These are phyloP conservation scores for Candida piceae DNA, from an alignment of 805 yeast genomes.

Conservation along the genomic window DNA sequence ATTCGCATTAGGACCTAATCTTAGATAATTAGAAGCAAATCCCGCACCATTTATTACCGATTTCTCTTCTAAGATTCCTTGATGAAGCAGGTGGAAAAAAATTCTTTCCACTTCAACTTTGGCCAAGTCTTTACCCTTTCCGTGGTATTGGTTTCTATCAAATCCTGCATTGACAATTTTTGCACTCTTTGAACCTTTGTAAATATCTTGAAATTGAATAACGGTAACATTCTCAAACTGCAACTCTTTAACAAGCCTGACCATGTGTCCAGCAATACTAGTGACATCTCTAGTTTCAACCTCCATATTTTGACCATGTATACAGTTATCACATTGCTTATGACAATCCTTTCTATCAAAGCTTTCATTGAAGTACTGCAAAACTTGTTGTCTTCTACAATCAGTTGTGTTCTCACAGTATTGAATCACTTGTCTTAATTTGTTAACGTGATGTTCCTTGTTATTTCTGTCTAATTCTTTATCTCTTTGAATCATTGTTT, in stretches of 20 bases:
- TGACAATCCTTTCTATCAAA: slow-evolving; percentile 64
- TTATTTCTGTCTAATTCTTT: slow-evolving; percentile 56
- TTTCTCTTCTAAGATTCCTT: slow-evolving; percentile 63
- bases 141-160: slow-evolving; percentile 56
- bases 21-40: slow-evolving; percentile 72
- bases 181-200: slow-evolving; percentile 64
- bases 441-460: slow-evolving; percentile 70
- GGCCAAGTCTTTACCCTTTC: slow-evolving; percentile 60
- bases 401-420: slow-evolving; percentile 90
- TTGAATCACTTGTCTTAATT: slow-evolving; percentile 77
- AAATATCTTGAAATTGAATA: slow-evolving; percentile 76
- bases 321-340: slow-evolving; percentile 84
- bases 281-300: slow-evolving; percentile 66
- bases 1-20: slow-evolving; percentile 52
- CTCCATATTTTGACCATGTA: slow-evolving; percentile 34
- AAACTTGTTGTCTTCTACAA: slow-evolving; percentile 83
- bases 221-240: slow-evolving; percentile 64
- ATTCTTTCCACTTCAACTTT: slow-evolving; percentile 75
- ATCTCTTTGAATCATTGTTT: slow-evolving; percentile 74
- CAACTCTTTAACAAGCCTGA: slow-evolving; percentile 52
- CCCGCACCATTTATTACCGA: slow-evolving; percentile 71
- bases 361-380: slow-evolving; percentile 84
- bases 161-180: slow-evolving; percentile 62
- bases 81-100: slow-evolving; percentile 69
- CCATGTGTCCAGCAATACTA: slow-evolving; percentile 50